phyloP scores from a whole-genome alignment of 106 monocot species.

The Dendrobium huoshanense region DNA sequence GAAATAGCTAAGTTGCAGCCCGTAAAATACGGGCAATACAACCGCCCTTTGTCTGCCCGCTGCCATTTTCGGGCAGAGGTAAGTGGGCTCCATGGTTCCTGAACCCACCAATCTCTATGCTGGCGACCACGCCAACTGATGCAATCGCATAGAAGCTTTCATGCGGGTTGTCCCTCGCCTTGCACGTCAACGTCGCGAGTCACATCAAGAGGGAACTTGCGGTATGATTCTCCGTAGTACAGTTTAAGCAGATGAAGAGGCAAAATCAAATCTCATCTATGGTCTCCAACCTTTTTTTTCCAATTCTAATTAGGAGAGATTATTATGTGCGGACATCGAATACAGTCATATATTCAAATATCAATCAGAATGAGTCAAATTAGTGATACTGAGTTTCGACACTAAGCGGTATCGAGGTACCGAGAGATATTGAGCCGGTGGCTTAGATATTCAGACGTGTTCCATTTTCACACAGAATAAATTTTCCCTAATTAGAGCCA shows the following conservation, averaged over 20 bases:
- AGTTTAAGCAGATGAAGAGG: neutral
- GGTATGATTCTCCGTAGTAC: neutral
- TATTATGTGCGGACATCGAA: too few relatives aligned
- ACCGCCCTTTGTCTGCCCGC: neutral
- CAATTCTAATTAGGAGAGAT: too few relatives aligned
- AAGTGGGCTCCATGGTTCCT: neutral
- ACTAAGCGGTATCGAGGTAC: too few relatives aligned
- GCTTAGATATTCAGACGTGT: too few relatives aligned
- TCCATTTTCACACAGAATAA: too few relatives aligned
- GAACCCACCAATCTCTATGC: neutral
- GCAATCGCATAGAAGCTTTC: neutral
- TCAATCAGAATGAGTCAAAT: too few relatives aligned
- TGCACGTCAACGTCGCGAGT: neutral
- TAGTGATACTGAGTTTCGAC: too few relatives aligned
- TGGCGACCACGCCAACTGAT: neutral
- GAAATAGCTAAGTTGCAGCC: neutral
- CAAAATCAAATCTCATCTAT: too few relatives aligned
- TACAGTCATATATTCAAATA: too few relatives aligned
- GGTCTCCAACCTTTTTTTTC: too few relatives aligned
- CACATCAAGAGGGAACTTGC: neutral
- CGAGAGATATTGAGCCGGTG: too few relatives aligned
- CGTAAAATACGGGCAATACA: neutral
- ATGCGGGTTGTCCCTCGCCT: neutral
- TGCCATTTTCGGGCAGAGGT: neutral
- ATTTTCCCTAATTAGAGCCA: too few relatives aligned